A percentile compares a stretch with the other conserved stretches of the same genome.
These are phyloP conservation scores for Penicillium sp. DNA, from an alignment of 2,329 filamentous ascomycete species.

Conservation along the genomic window DNA sequence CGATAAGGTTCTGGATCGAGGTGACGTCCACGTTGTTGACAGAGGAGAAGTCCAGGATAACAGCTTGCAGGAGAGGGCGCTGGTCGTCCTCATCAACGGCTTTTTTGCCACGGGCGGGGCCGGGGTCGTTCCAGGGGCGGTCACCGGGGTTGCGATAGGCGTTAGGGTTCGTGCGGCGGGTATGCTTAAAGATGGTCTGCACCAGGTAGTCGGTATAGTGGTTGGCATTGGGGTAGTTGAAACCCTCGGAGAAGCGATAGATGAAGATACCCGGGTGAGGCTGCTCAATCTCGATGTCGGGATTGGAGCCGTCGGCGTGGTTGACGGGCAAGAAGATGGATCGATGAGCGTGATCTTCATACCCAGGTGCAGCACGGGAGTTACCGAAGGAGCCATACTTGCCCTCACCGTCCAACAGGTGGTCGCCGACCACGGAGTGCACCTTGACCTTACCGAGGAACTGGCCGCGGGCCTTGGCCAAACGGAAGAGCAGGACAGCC, in stretches of 20 bases:
- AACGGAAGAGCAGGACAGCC: constrained; percentile 78
- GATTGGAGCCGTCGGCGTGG: constrained; percentile 89
- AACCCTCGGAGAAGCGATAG: constrained; percentile 91
- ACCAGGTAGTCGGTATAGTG: constrained; percentile 82
- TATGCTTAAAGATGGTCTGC: constrained; percentile 68
- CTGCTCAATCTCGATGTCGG: constrained; percentile 73
- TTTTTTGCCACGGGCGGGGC: constrained; percentile 63
- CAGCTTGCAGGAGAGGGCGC: constrained; percentile 76
- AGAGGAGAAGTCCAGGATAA: constrained; percentile 90
- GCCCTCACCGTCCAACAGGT: constrained; percentile 67
- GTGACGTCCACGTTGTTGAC: constrained; percentile 95
- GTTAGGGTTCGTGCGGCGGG: constrained; percentile 74
- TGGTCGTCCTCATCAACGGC: constrained; percentile 48
- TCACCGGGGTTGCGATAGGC: constrained; percentile 70
- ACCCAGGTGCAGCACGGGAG: constrained; percentile 35
- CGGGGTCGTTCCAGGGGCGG: constrained; percentile 93
- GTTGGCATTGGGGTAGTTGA: constrained; percentile 94
- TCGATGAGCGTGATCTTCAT: constrained; percentile 59
- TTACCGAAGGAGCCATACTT: constrained; percentile 61
- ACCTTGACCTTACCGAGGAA: constrained; percentile 84
- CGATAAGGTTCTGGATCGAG: constrained; percentile 87
- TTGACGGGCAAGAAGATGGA: constrained; percentile 87
- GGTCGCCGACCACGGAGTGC: constrained; percentile 80
- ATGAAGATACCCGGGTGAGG: constrained; percentile 95
- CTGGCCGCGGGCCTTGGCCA: constrained; percentile 78